These are phyloP conservation scores for Omphalotus guepiniiformis DNA, from an alignment of 768 basidiomycete species.

Conservation along the genomic window DNA sequence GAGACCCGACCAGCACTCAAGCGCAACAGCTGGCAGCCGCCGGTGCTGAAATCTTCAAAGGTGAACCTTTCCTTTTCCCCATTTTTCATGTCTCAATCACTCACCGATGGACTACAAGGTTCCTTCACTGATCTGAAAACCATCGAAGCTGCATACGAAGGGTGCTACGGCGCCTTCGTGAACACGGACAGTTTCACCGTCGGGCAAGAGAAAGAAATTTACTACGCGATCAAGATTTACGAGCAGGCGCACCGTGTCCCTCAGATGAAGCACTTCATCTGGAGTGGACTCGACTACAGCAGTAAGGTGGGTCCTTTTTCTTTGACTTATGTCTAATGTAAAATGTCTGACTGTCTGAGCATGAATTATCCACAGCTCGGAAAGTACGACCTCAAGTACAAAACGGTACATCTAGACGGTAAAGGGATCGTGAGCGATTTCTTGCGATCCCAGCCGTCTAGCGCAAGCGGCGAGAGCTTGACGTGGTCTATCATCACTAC, in stretches of 20 bases:
- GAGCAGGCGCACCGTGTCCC: constrained; percentile 4
- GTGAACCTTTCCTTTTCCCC: constrained; percentile 15
- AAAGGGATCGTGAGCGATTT: constrained; percentile 39
- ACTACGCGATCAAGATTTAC: constrained; percentile 4
- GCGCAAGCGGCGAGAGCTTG: constrained; percentile 23
- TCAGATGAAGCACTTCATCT: constrained; percentile 5
- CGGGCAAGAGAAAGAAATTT: constrained; percentile 3
- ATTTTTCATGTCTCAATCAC: not conserved
- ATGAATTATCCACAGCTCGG: not conserved
- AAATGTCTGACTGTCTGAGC: not conserved
- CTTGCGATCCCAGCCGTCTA: constrained; percentile 31
- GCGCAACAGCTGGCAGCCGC: constrained; percentile 30
- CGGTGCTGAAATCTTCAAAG: constrained; percentile 35
- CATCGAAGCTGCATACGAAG: constrained; percentile 28
- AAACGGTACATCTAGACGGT: constrained; percentile 34
- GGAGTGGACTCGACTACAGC: constrained; percentile 2
- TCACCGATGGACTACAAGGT: constrained; percentile 17
- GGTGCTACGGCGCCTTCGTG: constrained; percentile 22
- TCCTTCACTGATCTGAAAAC: constrained; percentile 27
- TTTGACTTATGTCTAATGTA: not conserved
- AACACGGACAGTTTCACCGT: constrained; percentile 11
- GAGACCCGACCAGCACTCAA: constrained; percentile 27
- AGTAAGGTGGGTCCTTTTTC: constrained; percentile 1
- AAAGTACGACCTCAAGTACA: constrained; percentile 20
- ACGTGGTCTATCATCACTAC: constrained; percentile 35